Evolutionary conservation across 345 rosid species (phyloP), one percentile per base, ranked within the genome.

Genomic region (Salix udensis): DNA sequence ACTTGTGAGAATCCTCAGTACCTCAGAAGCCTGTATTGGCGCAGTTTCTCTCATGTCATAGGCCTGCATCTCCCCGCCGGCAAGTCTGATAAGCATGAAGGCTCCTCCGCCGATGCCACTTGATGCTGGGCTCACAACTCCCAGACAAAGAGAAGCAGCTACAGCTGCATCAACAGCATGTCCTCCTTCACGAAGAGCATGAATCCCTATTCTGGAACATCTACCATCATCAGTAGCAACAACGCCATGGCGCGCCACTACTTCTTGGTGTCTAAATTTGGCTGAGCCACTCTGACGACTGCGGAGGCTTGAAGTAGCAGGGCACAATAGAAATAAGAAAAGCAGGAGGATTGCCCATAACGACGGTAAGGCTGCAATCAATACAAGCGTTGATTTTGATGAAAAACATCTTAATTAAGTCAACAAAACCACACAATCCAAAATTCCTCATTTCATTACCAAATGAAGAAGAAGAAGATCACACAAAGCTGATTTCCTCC

Each of bases 41-140:
- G 94, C 94, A 21, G 83, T 84, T 85, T 90, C 94, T 79, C 91
- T 87, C 86, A 85, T 85, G 76, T 89, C 88, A 58, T 84, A 77
- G 40, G 88, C 83, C 7, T 81, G 80, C 4, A 76, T 66, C 9
- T 73, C 74, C 7, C 88, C 89, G 74, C 31, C 68, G 48, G 82
- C 83, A 18, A 67, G 61, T 70, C 86, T 77, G 39, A 87, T 53
- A 13, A 90, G 44, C 84, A 81, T 85, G 69, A 90, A 90, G 36
- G 86, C 83, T 77, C 92, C 92, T 34, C 94, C 92, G 4, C 94
- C 92, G 18, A 87, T 68, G 75, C 92, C 92, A 39, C 90, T 87
- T 19, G 91, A 87, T 19, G 89, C 87, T 0, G 94, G 77, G 79
- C 85, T 86, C 21, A 87, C 90, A 68, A 90, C 92, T 21, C 91